Evolutionary conservation across 129 eudicot species (phyloP), one percentile per base, ranked within the genome.

Genomic region (Logfia minima): DNA sequence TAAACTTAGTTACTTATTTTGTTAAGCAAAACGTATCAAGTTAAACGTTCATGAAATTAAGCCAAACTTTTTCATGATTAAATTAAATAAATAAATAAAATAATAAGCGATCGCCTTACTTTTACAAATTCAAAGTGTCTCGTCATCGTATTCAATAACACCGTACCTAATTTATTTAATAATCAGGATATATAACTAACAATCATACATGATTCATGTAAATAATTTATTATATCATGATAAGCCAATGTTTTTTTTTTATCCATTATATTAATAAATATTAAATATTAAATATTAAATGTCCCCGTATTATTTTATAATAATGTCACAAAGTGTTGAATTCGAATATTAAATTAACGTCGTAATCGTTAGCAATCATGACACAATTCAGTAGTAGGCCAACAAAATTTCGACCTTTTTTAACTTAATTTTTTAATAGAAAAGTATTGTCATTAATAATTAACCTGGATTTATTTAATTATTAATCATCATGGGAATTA

Each of bases 311-410:
- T 70, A 43, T 2, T 45, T 45, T 11, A 13, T 19, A 56, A 74
- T 66, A 32, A 28, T 37, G 23, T 66, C 66, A 71, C 7, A 60
- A 78, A 62, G 69, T 68, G 70, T 70, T 66, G 68, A 56, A 55
- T 60, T 60, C 17, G 21, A 63, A 28, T 80, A 80, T 74, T 37
- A 55, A 56, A 67, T 55, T 67, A 17, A 67, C 55, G 66, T 71
- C 4, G 24, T 39, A 4, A 71, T 70, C 77, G 72, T 79, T 70
- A 56, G 21, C 84, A 74, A 80, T 74, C 75, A 80, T 74, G 84
- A 80, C 75, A 66, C 68, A 74, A 35, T 53, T 68, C 75, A 75
- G 65, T 56, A 75, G 76, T 68, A 58, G 75, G 80, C 84, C 76
- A 81, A 75, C 84, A 31, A 68, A 80, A 73, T 14, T 21, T 66